Evolutionary conservation across 2,329 filamentous ascomycete species (phyloP), one percentile per base, ranked within the genome.

Genomic region (Aureobasidium sp.): DNA sequence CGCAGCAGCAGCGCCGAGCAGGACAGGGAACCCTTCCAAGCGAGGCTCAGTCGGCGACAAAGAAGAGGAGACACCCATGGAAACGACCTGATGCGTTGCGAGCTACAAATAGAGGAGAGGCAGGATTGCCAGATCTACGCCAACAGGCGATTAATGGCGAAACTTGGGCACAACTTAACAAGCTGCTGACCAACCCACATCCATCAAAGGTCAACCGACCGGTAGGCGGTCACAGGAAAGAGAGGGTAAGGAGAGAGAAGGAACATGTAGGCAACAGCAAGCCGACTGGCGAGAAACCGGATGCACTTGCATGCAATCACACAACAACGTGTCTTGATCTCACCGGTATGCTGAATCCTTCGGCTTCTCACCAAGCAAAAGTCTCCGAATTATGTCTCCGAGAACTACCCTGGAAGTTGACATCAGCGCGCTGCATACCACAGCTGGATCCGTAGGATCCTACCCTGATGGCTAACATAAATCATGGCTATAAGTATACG

Each of bases 371-470:
- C 31, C 29, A 35, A 17, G n/a, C 14, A 37, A 37, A 48, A 50
- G 45, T 59, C 44, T 59, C 56, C 56, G 56, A 19, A 5, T 14
- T 31, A 59, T 49, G 57, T 60, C 45, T 60, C 57, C 57, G 57
- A 50, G 24, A 60, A 60, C 14, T 42, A 14, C 35, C n/a, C 48
- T 12, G 40, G 22, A 5, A 14, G 14, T 29, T 27, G 11, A 27
- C n/a, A 19, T 6, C 40, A 24, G 8, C 40, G 17, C 6, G n/a
- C 7, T 37, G 39, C 27, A 42, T 33, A 44, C 27, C 15, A 31
- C 27, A 19, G 1, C 31, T 9, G 31, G 9, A 12, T 12, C 11
- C 31, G 9, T 9, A 33, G 31, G 31, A 33, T 33, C 9, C 31
- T 33, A 24, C 14, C 27, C n/a, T 22, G 19, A 33, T 45, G 45